Conservation (phyloP, 352 stramenopile genomes). For the Hyaloperonospora arabidopsidis region DNA sequence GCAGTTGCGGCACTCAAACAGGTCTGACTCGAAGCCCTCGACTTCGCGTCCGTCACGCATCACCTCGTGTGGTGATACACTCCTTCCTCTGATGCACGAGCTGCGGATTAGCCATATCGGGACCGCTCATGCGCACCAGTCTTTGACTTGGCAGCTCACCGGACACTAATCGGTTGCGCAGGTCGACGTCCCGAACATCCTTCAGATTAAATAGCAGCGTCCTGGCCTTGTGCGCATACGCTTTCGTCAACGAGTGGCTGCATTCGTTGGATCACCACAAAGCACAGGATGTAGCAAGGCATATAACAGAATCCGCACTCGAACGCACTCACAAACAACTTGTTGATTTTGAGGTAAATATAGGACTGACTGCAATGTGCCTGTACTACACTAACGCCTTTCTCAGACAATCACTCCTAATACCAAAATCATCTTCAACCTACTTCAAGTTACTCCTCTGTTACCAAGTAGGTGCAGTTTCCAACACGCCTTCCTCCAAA, state of each 20-base stretch:
- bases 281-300: too few species aligned
- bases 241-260: constrained; percentile 63
- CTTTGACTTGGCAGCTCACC: constrained; percentile 41
- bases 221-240: constrained; percentile 71
- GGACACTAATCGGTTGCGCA: constrained; percentile 61
- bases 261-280: neutral
- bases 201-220: constrained; percentile 82
- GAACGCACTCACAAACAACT: too few species aligned
- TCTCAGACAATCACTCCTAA: too few species aligned
- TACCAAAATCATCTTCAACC: too few species aligned
- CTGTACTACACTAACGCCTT: too few species aligned
- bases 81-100: constrained; percentile 71
- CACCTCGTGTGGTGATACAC: constrained; percentile 80
- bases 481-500: too few species aligned
- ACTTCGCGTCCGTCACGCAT: constrained; percentile 60
- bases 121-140: constrained; percentile 69
- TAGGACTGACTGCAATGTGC: too few species aligned
- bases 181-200: constrained; percentile 52
- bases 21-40: constrained; percentile 67
- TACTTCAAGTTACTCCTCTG: too few species aligned
- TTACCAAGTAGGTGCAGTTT: too few species aligned
- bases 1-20: constrained; percentile 79
- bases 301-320: too few species aligned
- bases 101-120: constrained; percentile 82
- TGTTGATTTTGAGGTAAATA: too few species aligned